phyloP scores from a whole-genome alignment of 169 alveolate genomes.

The Plasmodium malariae region DNA sequence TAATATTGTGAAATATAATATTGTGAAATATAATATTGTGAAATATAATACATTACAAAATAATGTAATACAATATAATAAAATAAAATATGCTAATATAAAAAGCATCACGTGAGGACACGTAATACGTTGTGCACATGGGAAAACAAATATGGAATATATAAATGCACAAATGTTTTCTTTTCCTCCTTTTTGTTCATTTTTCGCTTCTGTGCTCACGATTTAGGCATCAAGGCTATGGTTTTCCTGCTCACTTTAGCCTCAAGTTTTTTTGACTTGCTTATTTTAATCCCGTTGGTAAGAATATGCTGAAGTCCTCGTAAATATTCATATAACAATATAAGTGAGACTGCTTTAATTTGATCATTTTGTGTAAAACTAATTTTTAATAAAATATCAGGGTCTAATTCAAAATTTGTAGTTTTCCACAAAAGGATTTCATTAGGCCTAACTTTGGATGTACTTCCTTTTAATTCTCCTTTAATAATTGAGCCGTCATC shows the following conservation, averaged over 20 bases:
- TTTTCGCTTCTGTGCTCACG: conserved; percentile 39
- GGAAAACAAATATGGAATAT: too few relatives aligned
- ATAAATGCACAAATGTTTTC: too few relatives aligned
- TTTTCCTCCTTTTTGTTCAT: background rate
- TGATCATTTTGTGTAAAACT: conserved; percentile 20
- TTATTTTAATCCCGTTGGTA: conserved; percentile 25
- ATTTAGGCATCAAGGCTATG: conserved; percentile 31
- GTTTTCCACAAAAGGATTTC: conserved; percentile 60
- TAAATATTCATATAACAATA: conserved; percentile 52
- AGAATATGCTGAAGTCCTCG: conserved; percentile 50
- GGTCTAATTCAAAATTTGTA: conserved; percentile 24
- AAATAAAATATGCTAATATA: too few relatives aligned
- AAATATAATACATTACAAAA: too few relatives aligned
- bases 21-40: too few relatives aligned
- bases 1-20: too few relatives aligned
- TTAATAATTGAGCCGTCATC: conserved; percentile 61
- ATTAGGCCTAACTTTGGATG: conserved; percentile 19
- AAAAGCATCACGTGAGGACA: too few relatives aligned
- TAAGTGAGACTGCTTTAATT: conserved; percentile 11
- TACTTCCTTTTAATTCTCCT: conserved; percentile 31
- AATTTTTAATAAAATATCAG: conserved; percentile 34
- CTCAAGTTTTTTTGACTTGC: conserved; percentile 26
- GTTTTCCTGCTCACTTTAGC: background rate
- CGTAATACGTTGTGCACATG: too few relatives aligned
- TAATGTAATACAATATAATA: too few relatives aligned